Percentiles rank a stretch among this genome's conserved stretches.
These are phyloP conservation scores for Eimeria praecox DNA, from an alignment of 169 alveolate species.

Conservation along the genomic window DNA sequence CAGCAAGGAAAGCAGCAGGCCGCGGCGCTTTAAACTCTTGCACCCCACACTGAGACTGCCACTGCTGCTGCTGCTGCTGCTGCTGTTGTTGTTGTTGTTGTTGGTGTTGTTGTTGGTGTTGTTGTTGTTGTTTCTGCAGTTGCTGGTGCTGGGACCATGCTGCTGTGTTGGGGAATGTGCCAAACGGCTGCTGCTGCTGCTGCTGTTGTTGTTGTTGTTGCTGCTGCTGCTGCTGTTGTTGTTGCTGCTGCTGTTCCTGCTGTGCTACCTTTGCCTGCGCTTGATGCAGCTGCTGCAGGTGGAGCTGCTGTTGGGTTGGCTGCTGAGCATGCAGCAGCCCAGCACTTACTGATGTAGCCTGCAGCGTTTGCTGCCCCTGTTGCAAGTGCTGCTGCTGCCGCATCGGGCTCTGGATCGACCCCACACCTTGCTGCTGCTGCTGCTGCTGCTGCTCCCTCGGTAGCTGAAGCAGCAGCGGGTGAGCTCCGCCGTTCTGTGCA, in stretches of 20 bases:
- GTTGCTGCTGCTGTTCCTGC: not conserved
- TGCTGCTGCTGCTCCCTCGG: no score
- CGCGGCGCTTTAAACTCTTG: not conserved
- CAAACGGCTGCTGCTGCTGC: not conserved
- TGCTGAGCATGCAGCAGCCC: not conserved
- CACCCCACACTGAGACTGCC: not conserved
- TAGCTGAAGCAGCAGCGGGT: not conserved
- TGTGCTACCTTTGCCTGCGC: not conserved
- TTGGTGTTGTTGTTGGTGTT: not conserved
- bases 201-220: not conserved
- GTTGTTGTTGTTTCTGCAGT: slow-evolving; percentile 17
- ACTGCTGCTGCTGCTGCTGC: not conserved
- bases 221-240: not conserved
- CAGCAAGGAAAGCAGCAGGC: not conserved
- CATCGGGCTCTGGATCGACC: not conserved
- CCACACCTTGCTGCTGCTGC: not conserved
- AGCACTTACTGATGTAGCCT: not conserved
- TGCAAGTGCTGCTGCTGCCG: not conserved
- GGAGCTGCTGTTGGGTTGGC: not conserved
- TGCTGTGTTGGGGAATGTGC: not conserved
- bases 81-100: slow-evolving; percentile 16
- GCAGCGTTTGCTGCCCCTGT: not conserved
- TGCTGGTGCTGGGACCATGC: not conserved
- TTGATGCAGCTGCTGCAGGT: not conserved
- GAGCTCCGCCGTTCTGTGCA: not conserved